Conservation (phyloP, 306 rosid genomes). For the Lithocarpus polystachyus region DNA sequence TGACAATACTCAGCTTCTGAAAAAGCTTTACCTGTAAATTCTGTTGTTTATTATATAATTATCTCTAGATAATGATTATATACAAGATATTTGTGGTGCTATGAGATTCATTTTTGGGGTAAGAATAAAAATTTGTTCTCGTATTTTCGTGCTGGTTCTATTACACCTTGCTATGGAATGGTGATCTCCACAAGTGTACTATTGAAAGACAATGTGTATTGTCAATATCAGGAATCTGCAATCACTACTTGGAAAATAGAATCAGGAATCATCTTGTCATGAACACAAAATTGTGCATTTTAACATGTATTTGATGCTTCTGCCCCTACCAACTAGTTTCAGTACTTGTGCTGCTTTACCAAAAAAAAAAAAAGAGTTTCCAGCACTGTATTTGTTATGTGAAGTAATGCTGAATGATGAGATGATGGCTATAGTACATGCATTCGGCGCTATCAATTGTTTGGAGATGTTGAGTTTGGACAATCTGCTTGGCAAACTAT, state of each 20-base stretch:
- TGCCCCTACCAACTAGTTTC: not conserved
- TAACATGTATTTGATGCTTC: not conserved
- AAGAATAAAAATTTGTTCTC: not conserved
- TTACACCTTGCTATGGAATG: not conserved
- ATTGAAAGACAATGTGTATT: not conserved
- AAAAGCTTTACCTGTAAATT: conserved; percentile 17
- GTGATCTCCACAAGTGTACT: not conserved
- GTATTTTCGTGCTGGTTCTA: not conserved
- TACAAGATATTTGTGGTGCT: conserved; percentile 12
- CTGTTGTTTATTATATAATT: conserved; percentile 12
- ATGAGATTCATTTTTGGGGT: not conserved
- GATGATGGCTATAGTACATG: not conserved
- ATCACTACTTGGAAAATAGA: not conserved
- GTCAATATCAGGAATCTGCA: not conserved
- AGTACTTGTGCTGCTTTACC: not conserved
- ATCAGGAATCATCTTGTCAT: not conserved
- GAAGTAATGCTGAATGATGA: not conserved
- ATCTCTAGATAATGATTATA: conserved; percentile 5
- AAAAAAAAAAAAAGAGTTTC: no score
- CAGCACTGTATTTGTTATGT: not conserved
- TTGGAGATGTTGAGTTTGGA: not conserved
- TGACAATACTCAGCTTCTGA: not conserved
- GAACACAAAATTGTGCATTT: not conserved
- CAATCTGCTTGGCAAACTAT: not conserved
- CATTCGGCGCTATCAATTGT: not conserved